Percentiles rank a stretch among this genome's conserved stretches.
Conservation (phyloP, 805 yeast species). For the Nakazawaea wickerhamii region DNA sequence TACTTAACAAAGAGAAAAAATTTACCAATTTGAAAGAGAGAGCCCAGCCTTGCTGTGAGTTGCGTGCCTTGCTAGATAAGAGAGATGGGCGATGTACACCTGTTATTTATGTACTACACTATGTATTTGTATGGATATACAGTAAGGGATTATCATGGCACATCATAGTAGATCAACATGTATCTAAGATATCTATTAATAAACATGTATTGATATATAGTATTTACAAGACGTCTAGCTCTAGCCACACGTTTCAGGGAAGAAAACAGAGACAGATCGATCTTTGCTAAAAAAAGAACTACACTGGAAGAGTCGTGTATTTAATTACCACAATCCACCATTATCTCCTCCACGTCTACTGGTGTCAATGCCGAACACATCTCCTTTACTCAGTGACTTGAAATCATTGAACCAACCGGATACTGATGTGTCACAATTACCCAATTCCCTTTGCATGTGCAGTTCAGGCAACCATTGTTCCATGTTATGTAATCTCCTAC, state of each 20-base stretch:
- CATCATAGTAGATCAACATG: too few relatives aligned
- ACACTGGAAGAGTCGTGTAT: background rate
- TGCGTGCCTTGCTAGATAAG: too few relatives aligned
- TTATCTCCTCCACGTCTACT: slow-evolving; percentile 4
- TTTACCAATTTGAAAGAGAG: too few relatives aligned
- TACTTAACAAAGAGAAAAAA: too few relatives aligned
- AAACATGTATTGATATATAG: too few relatives aligned
- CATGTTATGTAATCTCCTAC: slow-evolving; percentile 66
- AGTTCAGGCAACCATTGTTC: slow-evolving; percentile 61
- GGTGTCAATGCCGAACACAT: slow-evolving; percentile 6
- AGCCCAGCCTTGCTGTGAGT: too few relatives aligned
- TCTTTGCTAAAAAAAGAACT: background rate
- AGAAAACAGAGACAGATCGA: background rate
- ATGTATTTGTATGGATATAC: too few relatives aligned
- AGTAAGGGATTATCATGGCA: too few relatives aligned
- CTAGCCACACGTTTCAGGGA: background rate
- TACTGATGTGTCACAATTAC: slow-evolving; percentile 30
- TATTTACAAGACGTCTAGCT: background rate
- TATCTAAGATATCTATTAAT: too few relatives aligned
- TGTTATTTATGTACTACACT: too few relatives aligned
- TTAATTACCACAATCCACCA: slow-evolving; percentile 7
- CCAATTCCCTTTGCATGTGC: slow-evolving; percentile 33
- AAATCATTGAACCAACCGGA: slow-evolving; percentile 8
- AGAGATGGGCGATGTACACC: too few relatives aligned
- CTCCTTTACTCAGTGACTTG: background rate